Evolutionary conservation across 225 moss, liverwort and hornwort genomes (phyloP).

Genomic region (Climacium dendroides): DNA sequence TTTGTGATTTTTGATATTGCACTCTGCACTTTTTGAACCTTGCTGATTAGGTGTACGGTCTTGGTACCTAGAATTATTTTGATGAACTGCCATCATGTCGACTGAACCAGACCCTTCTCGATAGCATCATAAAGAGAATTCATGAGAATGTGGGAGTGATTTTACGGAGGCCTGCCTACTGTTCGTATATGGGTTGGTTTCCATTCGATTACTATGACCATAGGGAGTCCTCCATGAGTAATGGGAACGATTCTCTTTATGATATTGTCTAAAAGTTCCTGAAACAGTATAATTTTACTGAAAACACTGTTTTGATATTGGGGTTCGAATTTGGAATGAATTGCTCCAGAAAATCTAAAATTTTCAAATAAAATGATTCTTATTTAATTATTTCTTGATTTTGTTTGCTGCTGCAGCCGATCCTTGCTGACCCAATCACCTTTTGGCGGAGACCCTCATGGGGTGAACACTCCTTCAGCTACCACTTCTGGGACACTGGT

Average conservation of each 20-base stretch:
- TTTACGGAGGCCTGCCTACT: background rate
- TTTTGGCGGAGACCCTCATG: background rate
- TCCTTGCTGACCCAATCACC: slow-evolving; percentile 57
- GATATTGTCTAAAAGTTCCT: background rate
- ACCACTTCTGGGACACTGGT: slow-evolving; percentile 17
- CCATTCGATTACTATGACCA: background rate
- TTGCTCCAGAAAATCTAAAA: background rate
- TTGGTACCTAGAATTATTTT: background rate
- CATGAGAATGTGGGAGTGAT: background rate
- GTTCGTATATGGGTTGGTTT: background rate
- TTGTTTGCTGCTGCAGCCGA: slow-evolving; percentile 18
- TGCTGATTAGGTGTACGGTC: background rate
- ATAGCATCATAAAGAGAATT: background rate
- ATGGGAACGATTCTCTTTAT: background rate
- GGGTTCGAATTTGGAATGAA: background rate
- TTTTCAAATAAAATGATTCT: too few relatives aligned
- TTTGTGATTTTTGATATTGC: background rate
- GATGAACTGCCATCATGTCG: too few relatives aligned
- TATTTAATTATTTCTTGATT: background rate
- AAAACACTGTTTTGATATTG: background rate
- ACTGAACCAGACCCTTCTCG: too few relatives aligned
- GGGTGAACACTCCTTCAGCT: slow-evolving; percentile 3
- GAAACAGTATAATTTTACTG: background rate
- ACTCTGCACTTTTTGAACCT: background rate
- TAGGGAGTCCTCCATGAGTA: background rate